Base-by-base conservation (phyloP, 192 early-diverging fungal genomes). In the Rhizophagus sp. region DNA sequence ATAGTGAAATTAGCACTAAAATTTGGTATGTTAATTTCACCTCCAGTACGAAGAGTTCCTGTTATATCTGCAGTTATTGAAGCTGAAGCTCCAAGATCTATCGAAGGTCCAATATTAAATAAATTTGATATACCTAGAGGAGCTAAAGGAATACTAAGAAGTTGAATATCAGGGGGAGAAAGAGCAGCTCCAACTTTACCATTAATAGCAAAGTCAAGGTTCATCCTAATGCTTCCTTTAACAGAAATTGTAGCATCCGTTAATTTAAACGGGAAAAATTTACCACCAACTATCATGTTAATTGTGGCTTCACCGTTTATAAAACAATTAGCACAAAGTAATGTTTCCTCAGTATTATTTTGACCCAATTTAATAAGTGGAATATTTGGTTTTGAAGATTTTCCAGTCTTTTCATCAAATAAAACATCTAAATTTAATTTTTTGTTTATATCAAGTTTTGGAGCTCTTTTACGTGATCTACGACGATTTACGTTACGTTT, bases 371-470 rank as follows among this genome's bases (percentile, higher is more conserved):
- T 13, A 27, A 64, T 24, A 12, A 77, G 30, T 47, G 62, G 61
- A 63, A 77, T 10, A 24, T 77, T 77, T 41, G 75, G 75, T 47
- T 77, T 66, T 9, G 75, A 77, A 33, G 75, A 49, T 65, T 34
- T 44, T 13, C 62, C 75, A 36, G 75, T 77, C 25, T 30, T 41
- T 47, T 33, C 22, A 44, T 77, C 75, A 49, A 65, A 77, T 77
- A 77, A 65, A 47, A 65, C 12, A 44, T 62, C 4, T 27, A 77
- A 36, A 77, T 66, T 57, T 11, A 77, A 36, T 77, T 62, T 65
- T 30, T 57, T 5, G 13, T 2, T 34, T 11, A 52, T 1, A 24
- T 75, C 30, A 50, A 25, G 13, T 1, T 30, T 30, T 10, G 27
- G 24, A 65, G 3, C 27, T 57, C 73, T 24, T 22, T 61, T 30